A percentile compares a stretch with the other conserved stretches of the same genome.
Conservation (phyloP, 495 filamentous ascomycete species). For the Eremomyces bilateralis region DNA sequence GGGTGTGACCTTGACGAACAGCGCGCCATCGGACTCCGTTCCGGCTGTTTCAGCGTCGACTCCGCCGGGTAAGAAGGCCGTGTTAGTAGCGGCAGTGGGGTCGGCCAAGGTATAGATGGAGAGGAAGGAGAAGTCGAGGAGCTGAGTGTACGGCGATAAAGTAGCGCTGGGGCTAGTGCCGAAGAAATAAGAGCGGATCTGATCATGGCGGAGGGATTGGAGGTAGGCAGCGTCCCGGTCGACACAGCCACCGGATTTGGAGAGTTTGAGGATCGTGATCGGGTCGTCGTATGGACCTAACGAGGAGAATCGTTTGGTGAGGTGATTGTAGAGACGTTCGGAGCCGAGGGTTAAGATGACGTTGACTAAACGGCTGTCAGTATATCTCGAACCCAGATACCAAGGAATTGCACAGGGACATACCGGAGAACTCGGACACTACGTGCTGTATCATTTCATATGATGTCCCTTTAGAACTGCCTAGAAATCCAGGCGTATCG, state of each 20-base stretch:
- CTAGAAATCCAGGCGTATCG: constrained; percentile 56
- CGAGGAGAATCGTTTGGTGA: constrained; percentile 49
- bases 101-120: constrained; percentile 42
- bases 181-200: constrained; percentile 87
- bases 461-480: constrained; percentile 32
- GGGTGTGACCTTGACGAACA: constrained; percentile 38
- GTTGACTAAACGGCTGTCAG: constrained; percentile 31
- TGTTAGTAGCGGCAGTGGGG: constrained; percentile 16
- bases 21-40: constrained; percentile 19
- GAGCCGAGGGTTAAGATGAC: constrained; percentile 70
- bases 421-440: constrained; percentile 66
- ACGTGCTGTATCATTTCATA: constrained; percentile 66
- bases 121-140: constrained; percentile 49
- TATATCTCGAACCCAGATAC: constrained; percentile 1
- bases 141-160: constrained; percentile 66
- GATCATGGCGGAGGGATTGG: constrained; percentile 43
- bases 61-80: neutral
- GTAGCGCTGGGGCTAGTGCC: constrained; percentile 47
- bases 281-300: constrained; percentile 34
- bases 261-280: constrained; percentile 53
- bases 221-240: constrained; percentile 58
- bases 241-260: constrained; percentile 76
- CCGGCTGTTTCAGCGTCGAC: constrained; percentile 13
- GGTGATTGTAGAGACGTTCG: constrained; percentile 55
- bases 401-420: constrained; percentile 9